These are phyloP conservation scores for Pseudoscleropodium purum DNA, from an alignment of 225 moss, liverwort and hornwort genomes.

Conservation along the genomic window DNA sequence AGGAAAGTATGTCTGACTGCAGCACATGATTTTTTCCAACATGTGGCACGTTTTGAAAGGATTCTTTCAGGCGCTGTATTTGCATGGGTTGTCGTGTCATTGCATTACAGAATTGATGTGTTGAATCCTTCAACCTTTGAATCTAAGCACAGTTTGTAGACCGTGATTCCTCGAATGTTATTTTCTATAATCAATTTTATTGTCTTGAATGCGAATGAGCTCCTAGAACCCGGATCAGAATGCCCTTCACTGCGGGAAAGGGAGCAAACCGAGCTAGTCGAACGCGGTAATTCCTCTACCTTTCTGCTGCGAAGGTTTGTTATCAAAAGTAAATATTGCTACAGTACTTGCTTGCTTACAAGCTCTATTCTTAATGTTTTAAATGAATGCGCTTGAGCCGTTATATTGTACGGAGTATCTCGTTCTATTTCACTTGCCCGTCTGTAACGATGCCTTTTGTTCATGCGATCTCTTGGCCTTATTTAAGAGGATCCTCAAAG, in stretches of 20 bases:
- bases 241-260: not conserved
- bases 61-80: not conserved
- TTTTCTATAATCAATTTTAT: not conserved
- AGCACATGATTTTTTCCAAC: not conserved
- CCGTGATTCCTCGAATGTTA: not conserved
- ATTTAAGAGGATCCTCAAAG: not conserved
- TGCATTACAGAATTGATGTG: not conserved
- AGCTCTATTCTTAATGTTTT: not conserved
- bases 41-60: not conserved
- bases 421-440: not conserved
- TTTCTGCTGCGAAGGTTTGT: not conserved
- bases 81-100: not conserved
- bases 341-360: not conserved
- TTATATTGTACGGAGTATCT: not conserved
- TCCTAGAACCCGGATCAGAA: not conserved
- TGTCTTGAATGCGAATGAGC: not conserved
- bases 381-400: not conserved
- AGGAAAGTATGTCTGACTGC: constrained; percentile 84
- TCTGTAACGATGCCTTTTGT: not conserved
- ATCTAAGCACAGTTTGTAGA: not conserved
- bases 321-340: not conserved
- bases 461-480: not conserved
- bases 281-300: not conserved
- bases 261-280: not conserved
- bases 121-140: not conserved